These are phyloP conservation scores for Rosa persica DNA, from an alignment of 306 rosid genomes.

Conservation along the genomic window DNA sequence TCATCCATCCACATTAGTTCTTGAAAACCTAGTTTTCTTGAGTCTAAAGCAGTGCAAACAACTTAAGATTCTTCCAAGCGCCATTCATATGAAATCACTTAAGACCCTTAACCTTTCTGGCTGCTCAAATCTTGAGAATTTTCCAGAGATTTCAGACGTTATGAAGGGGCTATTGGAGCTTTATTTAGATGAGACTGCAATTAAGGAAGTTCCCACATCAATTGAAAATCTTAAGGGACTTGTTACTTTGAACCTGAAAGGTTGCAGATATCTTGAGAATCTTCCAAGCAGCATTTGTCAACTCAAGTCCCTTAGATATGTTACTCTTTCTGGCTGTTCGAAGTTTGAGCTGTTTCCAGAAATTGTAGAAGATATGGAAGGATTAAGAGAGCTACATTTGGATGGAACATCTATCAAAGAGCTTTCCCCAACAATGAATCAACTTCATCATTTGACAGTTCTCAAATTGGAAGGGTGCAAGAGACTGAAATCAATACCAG, in stretches of 20 bases:
- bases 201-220: neutral
- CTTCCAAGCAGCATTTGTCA: no score
- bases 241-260: no score
- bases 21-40: neutral
- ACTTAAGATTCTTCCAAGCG: neutral
- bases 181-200: neutral
- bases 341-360: neutral
- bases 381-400: no score
- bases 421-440: neutral
- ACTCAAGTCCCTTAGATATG: no score
- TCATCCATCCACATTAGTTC: neutral
- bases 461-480: neutral
- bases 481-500: neutral
- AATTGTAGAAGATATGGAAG: no score
- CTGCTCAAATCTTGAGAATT: neutral
- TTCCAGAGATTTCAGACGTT: neutral
- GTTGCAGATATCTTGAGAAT: no score
- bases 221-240: neutral
- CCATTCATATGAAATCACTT: neutral
- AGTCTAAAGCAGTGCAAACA: neutral
- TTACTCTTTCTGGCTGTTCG: neutral
- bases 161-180: neutral
- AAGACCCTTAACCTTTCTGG: neutral
- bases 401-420: no score
- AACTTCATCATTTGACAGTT: neutral